These are phyloP conservation scores for Sporothrix protearum DNA, from an alignment of 2,329 filamentous ascomycete genomes.

Conservation along the genomic window DNA sequence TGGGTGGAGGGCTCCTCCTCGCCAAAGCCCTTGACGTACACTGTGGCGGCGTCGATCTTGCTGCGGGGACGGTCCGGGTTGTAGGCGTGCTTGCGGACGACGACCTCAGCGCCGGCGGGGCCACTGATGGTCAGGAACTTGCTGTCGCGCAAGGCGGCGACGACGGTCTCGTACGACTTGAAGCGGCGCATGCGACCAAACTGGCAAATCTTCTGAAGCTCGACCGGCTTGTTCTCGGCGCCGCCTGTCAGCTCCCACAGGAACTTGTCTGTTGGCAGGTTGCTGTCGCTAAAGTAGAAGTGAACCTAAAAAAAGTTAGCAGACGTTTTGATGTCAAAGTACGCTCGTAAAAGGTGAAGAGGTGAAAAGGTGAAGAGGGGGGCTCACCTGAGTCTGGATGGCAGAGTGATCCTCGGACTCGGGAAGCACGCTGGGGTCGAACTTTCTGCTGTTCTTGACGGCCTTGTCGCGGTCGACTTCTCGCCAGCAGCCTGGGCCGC, in stretches of 20 bases:
- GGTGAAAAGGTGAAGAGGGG: not conserved
- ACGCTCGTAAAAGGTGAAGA: not conserved
- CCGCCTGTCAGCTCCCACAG: conserved; percentile 76
- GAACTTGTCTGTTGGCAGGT: conserved; percentile 84
- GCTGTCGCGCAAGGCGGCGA: conserved; percentile 78
- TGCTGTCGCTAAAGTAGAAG: conserved; percentile 93
- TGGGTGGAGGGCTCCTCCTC: conserved; percentile 79
- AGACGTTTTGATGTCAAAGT: not conserved
- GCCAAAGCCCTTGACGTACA: conserved; percentile 95
- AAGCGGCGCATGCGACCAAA: conserved; percentile 98
- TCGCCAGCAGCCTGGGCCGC: conserved; percentile 29
- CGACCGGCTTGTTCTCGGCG: conserved; percentile 74
- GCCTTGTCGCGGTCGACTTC: conserved; percentile 39
- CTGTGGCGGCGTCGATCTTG: conserved; percentile 66
- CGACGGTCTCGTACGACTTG: conserved; percentile 78
- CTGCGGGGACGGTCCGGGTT: conserved; percentile 57
- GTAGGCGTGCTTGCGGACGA: conserved; percentile 73
- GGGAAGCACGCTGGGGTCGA: conserved; percentile 62
- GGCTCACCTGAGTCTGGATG: conserved; percentile 74
- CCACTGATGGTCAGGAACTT: conserved; percentile 69
- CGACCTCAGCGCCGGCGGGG: conserved; percentile 64
- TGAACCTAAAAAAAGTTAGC: conserved; percentile 63
- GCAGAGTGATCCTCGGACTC: conserved; percentile 73
- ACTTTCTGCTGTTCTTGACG: conserved; percentile 60
- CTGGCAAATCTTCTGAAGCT: conserved; percentile 70